A percentile compares a stretch with the other conserved stretches of the same genome.
Conservation (phyloP, 2,329 filamentous ascomycete species). For the Alternaria gaisen region DNA sequence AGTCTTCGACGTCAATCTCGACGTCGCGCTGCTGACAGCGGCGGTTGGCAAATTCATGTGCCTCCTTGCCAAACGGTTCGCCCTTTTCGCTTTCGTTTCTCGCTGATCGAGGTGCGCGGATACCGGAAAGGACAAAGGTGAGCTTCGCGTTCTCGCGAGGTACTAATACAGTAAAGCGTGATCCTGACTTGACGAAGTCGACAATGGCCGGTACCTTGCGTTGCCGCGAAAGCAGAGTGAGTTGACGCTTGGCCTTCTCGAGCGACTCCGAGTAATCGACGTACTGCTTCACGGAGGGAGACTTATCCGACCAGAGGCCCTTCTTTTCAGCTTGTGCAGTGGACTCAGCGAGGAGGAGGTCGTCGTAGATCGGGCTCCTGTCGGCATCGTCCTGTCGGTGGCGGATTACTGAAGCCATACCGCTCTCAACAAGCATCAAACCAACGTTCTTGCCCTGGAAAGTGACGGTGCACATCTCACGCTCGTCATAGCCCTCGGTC, state of each 20-base stretch:
- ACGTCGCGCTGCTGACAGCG: slow-evolving; percentile 93
- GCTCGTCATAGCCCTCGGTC: slow-evolving; percentile 88
- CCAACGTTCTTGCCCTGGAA: slow-evolving; percentile 88
- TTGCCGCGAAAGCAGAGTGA: slow-evolving; percentile 86
- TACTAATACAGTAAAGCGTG: slow-evolving; percentile 89
- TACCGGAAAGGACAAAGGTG: slow-evolving; percentile 92
- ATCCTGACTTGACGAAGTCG: slow-evolving; percentile 97
- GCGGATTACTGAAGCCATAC: slow-evolving; percentile 91
- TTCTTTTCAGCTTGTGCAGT: slow-evolving; percentile 85
- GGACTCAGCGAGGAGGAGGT: slow-evolving; percentile 81
- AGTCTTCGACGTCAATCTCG: slow-evolving; percentile 92
- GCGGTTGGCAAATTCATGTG: slow-evolving; percentile 87
- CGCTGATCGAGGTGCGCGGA: slow-evolving; percentile 87
- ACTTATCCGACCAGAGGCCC: slow-evolving; percentile 94
- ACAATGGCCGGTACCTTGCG: slow-evolving; percentile 93
- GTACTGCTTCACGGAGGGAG: slow-evolving; percentile 82
- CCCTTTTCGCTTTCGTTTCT: slow-evolving; percentile 80
- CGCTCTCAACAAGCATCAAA: slow-evolving; percentile 85
- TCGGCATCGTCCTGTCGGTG: slow-evolving; percentile 96
- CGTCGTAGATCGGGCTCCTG: slow-evolving; percentile 92
- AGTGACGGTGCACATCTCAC: slow-evolving; percentile 89
- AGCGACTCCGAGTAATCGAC: slow-evolving; percentile 90
- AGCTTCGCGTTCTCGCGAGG: slow-evolving; percentile 94
- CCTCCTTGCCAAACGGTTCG: slow-evolving; percentile 95
- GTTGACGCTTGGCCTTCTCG: slow-evolving; percentile 95